Evolutionary conservation across 2,329 filamentous ascomycete genomes (phyloP).

Genomic region (Furcasterigmium sp.): DNA sequence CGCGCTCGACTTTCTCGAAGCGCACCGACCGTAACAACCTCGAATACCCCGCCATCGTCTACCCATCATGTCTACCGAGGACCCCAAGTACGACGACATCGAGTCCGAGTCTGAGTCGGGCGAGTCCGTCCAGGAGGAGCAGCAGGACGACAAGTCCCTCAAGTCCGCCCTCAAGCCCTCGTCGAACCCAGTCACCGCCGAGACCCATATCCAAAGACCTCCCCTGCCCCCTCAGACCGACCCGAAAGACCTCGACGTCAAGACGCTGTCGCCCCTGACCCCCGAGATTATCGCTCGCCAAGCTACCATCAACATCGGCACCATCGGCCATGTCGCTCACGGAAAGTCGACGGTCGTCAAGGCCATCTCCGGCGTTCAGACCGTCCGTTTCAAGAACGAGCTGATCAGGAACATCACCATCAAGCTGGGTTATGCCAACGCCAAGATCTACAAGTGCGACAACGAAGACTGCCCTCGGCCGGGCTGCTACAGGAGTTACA

Average conservation of each 20-base stretch:
- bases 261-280: constrained; percentile 74
- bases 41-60: constrained; percentile 19
- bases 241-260: constrained; percentile 80
- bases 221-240: constrained; percentile 82
- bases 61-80: constrained; percentile 43
- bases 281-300: constrained; percentile 97
- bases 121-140: constrained; percentile 58
- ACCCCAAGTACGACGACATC: constrained; percentile 64
- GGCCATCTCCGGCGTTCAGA: constrained; percentile 98
- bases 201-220: constrained; percentile 49
- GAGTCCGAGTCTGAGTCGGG: constrained; percentile 65
- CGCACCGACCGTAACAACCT: constrained; percentile 3
- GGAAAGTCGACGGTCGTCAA: constrained; percentile 98
- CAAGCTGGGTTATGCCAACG: constrained; percentile 98
- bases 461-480: constrained; percentile 86
- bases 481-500: constrained; percentile 93
- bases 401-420: constrained; percentile 99
- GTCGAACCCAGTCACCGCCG: constrained; percentile 36
- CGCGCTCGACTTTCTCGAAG: background rate
- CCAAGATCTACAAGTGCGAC: constrained; percentile 99
- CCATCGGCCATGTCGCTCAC: constrained; percentile 98
- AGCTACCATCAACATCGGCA: constrained; percentile 98
- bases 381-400: constrained; percentile 99
- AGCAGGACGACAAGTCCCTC: constrained; percentile 58
- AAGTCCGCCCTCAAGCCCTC: constrained; percentile 86